Evolutionary conservation across 805 yeast species (phyloP).

Genomic region (Citeromyces nyonsensis): DNA sequence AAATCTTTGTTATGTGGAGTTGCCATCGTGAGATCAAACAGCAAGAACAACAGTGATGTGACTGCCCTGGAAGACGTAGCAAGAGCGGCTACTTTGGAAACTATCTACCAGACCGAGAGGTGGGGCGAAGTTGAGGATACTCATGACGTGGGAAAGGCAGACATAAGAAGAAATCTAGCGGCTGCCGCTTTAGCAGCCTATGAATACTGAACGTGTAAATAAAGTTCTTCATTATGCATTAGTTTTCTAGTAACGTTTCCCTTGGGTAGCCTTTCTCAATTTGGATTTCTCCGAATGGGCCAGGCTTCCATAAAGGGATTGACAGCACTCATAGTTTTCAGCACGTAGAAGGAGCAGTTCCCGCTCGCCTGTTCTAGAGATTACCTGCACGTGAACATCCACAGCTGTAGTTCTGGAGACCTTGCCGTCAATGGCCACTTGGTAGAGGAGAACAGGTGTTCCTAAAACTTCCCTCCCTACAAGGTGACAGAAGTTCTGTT

Average conservation of each 20-base stretch:
- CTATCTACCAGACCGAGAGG: constrained; percentile 65
- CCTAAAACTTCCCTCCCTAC: not conserved
- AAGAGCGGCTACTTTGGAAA: constrained; percentile 67
- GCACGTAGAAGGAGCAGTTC: not conserved
- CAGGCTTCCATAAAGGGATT: not conserved
- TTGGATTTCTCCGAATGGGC: no score
- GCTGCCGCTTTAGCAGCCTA: constrained; percentile 54
- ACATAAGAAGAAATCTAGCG: constrained; percentile 68
- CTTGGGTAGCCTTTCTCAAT: no score
- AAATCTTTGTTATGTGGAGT: constrained; percentile 81
- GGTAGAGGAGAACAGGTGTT: not conserved
- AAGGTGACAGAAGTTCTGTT: constrained; percentile 2
- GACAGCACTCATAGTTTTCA: not conserved
- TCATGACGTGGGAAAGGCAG: constrained; percentile 93
- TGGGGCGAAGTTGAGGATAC: constrained; percentile 99
- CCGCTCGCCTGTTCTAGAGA: no score
- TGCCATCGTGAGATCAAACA: constrained; percentile 35
- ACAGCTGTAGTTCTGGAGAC: no score
- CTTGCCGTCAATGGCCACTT: no score
- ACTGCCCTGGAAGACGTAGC: constrained; percentile 52
- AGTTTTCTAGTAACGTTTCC: not conserved
- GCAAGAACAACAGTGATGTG: constrained; percentile 10
- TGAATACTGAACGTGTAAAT: constrained; percentile 1
- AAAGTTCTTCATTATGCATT: not conserved
- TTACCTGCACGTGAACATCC: no score